Conservation (phyloP, 371 early-diverging fungal species). For the Rhizopus delemar region DNA sequence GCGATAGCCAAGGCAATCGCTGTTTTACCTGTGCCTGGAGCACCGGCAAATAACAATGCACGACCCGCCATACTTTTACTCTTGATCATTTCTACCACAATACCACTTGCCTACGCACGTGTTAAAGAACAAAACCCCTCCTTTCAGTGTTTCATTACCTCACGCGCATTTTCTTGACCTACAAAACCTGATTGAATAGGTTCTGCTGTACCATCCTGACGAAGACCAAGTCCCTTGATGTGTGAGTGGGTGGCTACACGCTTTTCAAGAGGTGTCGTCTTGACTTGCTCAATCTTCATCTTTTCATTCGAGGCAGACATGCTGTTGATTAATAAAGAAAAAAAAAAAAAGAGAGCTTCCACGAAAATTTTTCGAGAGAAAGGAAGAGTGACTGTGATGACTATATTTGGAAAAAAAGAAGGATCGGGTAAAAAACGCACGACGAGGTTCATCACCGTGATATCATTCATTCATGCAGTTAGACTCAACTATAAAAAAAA, state of each 20-base stretch:
- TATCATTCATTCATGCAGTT: background rate
- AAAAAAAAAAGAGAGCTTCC: background rate
- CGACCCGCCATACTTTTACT: conserved; percentile 97
- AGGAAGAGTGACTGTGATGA: background rate
- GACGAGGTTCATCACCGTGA: background rate
- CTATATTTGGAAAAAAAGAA: background rate
- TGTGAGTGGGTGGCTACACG: conserved; percentile 97
- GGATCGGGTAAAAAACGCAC: too few species aligned
- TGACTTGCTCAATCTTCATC: conserved; percentile 87
- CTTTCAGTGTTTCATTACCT: conserved; percentile 57
- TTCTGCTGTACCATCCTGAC: conserved; percentile 86
- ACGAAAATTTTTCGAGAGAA: background rate
- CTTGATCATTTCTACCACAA: conserved; percentile 92
- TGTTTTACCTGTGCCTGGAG: conserved; percentile 96
- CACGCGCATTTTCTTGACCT: conserved; percentile 94
- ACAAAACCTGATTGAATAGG: conserved; percentile 92
- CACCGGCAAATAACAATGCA: conserved; percentile 95
- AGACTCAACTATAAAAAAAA: background rate
- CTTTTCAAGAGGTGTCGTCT: conserved; percentile 80
- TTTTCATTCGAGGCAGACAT: conserved; percentile 19
- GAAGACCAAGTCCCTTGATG: conserved; percentile 84
- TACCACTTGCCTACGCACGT: conserved; percentile 79
- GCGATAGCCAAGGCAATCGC: conserved; percentile 93
- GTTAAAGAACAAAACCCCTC: background rate
- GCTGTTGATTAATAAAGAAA: background rate